Conservation (phyloP, 2,329 filamentous ascomycete genomes). For the Gremmenia infestans region DNA sequence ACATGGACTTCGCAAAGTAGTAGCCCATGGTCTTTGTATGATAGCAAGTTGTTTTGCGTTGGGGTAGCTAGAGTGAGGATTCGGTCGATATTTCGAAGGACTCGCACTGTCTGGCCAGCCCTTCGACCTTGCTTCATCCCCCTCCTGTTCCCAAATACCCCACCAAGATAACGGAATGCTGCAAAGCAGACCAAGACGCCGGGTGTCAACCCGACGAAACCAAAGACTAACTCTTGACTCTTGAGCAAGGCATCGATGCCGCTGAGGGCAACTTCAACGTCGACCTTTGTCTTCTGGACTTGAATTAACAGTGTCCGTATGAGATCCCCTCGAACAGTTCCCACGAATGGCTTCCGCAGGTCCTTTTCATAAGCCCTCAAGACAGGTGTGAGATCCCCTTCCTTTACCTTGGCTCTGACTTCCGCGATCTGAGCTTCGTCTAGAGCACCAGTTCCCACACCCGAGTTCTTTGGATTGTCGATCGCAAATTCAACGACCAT, state of each 20-base stretch:
- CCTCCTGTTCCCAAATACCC: conserved; percentile 63
- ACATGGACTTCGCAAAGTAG: conserved; percentile 86
- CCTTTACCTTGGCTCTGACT: conserved; percentile 74
- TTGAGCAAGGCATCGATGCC: conserved; percentile 93
- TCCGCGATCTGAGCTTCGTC: conserved; percentile 66
- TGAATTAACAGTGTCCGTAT: conserved; percentile 90
- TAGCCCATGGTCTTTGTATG: conserved; percentile 89
- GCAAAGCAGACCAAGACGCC: conserved; percentile 82
- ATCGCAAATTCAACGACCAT: conserved; percentile 97
- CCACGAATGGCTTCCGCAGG: conserved; percentile 72
- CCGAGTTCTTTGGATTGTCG: conserved; percentile 65
- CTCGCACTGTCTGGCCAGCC: conserved; percentile 66
- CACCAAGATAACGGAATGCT: conserved; percentile 65
- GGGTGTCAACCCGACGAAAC: conserved; percentile 91
- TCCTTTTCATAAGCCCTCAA: conserved; percentile 89
- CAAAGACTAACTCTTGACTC: conserved; percentile 95
- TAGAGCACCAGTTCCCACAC: conserved; percentile 44
- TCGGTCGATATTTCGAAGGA: conserved; percentile 84
- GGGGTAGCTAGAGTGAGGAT: conserved; percentile 66
- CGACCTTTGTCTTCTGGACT: conserved; percentile 98
- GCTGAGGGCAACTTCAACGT: conserved; percentile 91
- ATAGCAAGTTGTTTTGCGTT: conserved; percentile 68
- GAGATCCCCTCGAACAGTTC: conserved; percentile 80
- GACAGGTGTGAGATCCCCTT: conserved; percentile 90
- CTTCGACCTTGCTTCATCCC: conserved; percentile 61